Conservation (phyloP, 2,329 filamentous ascomycete genomes). For the Colletotrichum falcatum region DNA sequence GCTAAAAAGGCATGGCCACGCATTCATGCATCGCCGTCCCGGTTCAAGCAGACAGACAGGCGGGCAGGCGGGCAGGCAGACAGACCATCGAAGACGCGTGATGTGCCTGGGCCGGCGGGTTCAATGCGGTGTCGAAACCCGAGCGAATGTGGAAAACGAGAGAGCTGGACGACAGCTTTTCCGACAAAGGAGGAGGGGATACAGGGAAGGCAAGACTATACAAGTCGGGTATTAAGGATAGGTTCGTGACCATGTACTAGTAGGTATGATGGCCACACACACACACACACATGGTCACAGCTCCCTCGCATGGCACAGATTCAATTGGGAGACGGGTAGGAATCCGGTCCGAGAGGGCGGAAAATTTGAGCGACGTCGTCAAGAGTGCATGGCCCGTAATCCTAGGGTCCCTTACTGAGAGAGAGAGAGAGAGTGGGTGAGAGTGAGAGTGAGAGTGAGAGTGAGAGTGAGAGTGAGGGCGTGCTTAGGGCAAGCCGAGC, state of each 20-base stretch:
- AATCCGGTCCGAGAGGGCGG: constrained; percentile 17
- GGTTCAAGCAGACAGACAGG: constrained; percentile 47
- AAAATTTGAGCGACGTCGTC: constrained; percentile 22
- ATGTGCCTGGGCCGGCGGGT: constrained; percentile 47
- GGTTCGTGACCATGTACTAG: constrained; percentile 38
- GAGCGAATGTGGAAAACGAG: constrained; percentile 25
- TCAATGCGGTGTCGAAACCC: constrained; percentile 41
- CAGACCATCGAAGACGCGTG: constrained; percentile 38
- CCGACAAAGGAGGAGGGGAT: constrained; percentile 30
- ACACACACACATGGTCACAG: constrained; percentile 38
- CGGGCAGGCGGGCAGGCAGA: too few relatives aligned
- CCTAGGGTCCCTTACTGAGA: constrained; percentile 19
- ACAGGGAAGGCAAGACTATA: constrained; percentile 23
- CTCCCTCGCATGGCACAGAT: constrained; percentile 26
- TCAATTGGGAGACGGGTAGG: constrained; percentile 24
- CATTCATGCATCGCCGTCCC: constrained; percentile 57
- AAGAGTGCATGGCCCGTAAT: constrained; percentile 36
- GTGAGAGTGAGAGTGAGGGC: too few relatives aligned
- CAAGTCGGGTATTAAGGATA: constrained; percentile 15
- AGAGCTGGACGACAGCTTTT: constrained; percentile 27
- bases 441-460: too few relatives aligned
- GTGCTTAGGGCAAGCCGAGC: constrained; percentile 41
- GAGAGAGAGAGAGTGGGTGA: too few relatives aligned
- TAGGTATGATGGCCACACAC: constrained; percentile 26
- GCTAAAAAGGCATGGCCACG: constrained; percentile 57